Base-by-base conservation (phyloP, 768 basidiomycete genomes). In the Nevesoporus exiguus region DNA sequence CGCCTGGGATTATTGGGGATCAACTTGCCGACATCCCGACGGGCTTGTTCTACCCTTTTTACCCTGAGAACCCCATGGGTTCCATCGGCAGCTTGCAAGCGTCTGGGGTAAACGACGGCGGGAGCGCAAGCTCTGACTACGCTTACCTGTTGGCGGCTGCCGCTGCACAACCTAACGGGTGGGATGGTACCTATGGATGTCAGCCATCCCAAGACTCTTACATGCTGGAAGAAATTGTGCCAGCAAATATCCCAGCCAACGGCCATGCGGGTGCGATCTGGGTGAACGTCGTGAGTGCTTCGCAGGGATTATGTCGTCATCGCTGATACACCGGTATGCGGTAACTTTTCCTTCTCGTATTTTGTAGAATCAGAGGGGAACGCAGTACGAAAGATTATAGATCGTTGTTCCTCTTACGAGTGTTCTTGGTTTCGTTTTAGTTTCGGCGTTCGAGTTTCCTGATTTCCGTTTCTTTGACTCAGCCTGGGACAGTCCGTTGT, bases 11-110 rank as follows among this genome's bases (percentile, higher is more conserved):
- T 29, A 61, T 67, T 27, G 61, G 63, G 22, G 62, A 66, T 25
- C 73, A 66, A 10, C 78, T 90, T 33, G 83, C 82, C 2, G 87
- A 90, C 19, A 76, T 91, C 41, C 87, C 88, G 2, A 73, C 79
- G 7, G 79, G 77, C 29, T 68, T 90, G 41, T 91, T 92, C 71
- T 92, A 88, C 62, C 89, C 89, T 0, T 88, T 89, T 74, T 89
- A 78, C 62, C 84, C 87, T 0, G 87, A 89, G 59, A 72, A 74
- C 61, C 50, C 68, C 52, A 64, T 70, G 69, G 64, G 47, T 15
- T 53, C 67, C 30, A 50, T 61, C 22, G 39, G 17, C 19, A 63
- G 52, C 19, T 36, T 64, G 17, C 68, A 64, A 15, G 22, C 44
- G 10, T 47, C 57, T 36, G 61, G 63, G 27, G 17, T 58, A 24